Conservation (phyloP, 2,329 filamentous ascomycete species). For the Scedosporium dehoogii region DNA sequence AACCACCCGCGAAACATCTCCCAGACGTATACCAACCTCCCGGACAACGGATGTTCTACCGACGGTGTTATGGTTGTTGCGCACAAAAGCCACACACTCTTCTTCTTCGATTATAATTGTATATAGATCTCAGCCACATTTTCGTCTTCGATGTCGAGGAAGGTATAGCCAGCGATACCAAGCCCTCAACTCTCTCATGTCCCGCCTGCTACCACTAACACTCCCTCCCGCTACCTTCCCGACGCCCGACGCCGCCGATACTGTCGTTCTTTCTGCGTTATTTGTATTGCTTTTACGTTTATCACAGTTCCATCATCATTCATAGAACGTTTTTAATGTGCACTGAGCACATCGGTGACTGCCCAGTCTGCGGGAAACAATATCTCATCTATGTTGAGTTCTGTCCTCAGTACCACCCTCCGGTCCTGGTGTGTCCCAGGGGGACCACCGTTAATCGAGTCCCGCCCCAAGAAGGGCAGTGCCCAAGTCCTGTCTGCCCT, state of each 20-base stretch:
- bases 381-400: constrained; percentile 50
- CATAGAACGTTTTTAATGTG: constrained; percentile 40
- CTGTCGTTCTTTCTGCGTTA: not conserved
- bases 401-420: constrained; percentile 40
- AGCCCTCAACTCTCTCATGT: not conserved
- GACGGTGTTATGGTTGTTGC: not conserved
- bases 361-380: constrained; percentile 49
- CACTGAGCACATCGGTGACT: constrained; percentile 44
- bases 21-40: not conserved
- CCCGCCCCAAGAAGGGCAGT: constrained; percentile 42
- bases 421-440: constrained; percentile 34
- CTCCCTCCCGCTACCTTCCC: not conserved
- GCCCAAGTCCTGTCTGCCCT: constrained; percentile 49
- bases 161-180: not conserved
- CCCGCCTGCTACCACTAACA: not conserved
- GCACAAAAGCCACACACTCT: not conserved
- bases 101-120: not conserved
- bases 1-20: not conserved
- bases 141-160: not conserved
- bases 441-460: constrained; percentile 28
- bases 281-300: not conserved
- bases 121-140: constrained; percentile 3
- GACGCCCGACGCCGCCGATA: not conserved
- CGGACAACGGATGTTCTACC: not conserved
- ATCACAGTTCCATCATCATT: not conserved